Conservation (phyloP, 129 eudicot genomes). For the Escallonia rubra region DNA sequence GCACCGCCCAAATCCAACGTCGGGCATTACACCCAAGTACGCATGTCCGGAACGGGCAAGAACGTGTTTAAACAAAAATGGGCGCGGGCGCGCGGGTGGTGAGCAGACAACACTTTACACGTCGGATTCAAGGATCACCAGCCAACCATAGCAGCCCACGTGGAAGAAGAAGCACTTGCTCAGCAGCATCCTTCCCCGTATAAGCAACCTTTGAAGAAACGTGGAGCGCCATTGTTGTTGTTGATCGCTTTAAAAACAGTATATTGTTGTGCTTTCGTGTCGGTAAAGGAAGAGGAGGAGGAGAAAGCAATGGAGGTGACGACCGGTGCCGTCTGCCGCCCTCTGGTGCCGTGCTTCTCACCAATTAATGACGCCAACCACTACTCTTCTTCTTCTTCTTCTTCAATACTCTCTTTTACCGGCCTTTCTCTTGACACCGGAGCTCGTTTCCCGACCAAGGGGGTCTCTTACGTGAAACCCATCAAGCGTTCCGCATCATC, state of each 20-base stretch:
- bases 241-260: neutral
- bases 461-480: neutral
- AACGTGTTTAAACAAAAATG: constrained; percentile 39
- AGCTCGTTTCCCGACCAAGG: constrained; percentile 2
- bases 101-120: constrained; percentile 26
- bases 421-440: neutral
- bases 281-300: no score
- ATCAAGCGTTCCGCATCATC: neutral
- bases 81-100: constrained; percentile 38
- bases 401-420: neutral
- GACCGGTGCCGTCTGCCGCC: constrained; percentile 33
- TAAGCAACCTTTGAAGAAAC: neutral
- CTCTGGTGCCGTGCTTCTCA: constrained; percentile 10
- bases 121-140: constrained; percentile 22
- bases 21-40: constrained; percentile 4
- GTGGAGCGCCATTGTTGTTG: neutral
- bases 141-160: constrained; percentile 19
- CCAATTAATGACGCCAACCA: constrained; percentile 10
- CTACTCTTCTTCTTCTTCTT: neutral
- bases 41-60: constrained; percentile 27
- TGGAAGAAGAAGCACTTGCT: constrained; percentile 7
- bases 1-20: constrained; percentile 16
- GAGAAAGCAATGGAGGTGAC: constrained; percentile 36
- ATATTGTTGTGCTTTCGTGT: no score
- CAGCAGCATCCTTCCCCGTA: constrained; percentile 7